phyloP scores from a whole-genome alignment of 345 rosid species.

The Salix viminalis region DNA sequence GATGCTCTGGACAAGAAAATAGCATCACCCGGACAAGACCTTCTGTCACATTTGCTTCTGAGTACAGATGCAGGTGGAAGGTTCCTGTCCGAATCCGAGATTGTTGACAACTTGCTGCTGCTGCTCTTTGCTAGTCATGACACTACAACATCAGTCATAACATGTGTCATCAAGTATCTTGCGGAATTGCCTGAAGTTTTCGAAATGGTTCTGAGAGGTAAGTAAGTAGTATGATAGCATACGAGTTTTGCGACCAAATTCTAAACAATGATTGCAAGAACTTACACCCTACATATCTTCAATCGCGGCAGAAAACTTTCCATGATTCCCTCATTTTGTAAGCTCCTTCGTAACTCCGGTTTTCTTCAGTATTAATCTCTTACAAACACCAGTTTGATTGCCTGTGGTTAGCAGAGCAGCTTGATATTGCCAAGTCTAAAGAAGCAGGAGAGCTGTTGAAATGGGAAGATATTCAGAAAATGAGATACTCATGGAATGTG shows the following conservation, averaged over 20 bases:
- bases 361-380: neutral
- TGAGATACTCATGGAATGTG: slow-evolving; percentile 30
- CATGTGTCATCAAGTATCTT: slow-evolving; percentile 26
- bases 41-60: slow-evolving; percentile 27
- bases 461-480: slow-evolving; percentile 27
- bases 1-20: slow-evolving; percentile 14
- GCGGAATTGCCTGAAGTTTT: slow-evolving; percentile 25
- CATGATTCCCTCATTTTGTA: too few species aligned
- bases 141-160: slow-evolving; percentile 17
- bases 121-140: slow-evolving; percentile 34
- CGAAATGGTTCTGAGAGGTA: slow-evolving; percentile 22
- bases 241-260: too few species aligned
- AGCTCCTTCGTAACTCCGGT: too few species aligned
- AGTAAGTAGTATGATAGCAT: neutral
- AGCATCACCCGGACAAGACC: slow-evolving; percentile 13
- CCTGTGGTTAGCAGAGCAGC: slow-evolving; percentile 14
- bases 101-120: slow-evolving; percentile 24
- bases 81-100: slow-evolving; percentile 30
- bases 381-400: neutral
- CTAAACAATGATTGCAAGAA: too few species aligned
- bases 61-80: slow-evolving; percentile 21
- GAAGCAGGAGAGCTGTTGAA: slow-evolving; percentile 14
- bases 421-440: slow-evolving; percentile 18
- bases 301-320: neutral
- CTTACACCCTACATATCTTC: too few species aligned